Conservation (phyloP, 2,329 filamentous ascomycete genomes). For the Penicillium sp. region DNA sequence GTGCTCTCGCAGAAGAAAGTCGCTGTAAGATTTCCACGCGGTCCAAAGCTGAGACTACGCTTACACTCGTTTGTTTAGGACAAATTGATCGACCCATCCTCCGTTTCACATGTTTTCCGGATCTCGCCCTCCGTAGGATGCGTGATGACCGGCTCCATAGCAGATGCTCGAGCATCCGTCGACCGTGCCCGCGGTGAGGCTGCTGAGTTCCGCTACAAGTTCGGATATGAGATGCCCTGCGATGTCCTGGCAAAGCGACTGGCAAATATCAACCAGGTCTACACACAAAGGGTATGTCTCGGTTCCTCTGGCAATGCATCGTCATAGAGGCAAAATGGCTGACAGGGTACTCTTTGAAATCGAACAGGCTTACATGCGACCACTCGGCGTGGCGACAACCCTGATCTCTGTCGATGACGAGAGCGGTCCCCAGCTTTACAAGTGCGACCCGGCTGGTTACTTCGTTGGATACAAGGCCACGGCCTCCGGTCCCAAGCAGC, state of each 20-base stretch:
- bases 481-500: conserved; percentile 94
- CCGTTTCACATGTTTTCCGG: conserved; percentile 96
- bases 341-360: conserved; percentile 1
- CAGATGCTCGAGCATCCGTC: conserved; percentile 90
- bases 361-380: conserved; percentile 88
- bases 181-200: conserved; percentile 93
- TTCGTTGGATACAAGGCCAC: conserved; percentile 99
- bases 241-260: conserved; percentile 94
- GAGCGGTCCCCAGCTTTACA: conserved; percentile 91
- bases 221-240: conserved; percentile 98
- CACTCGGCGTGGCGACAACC: conserved; percentile 92
- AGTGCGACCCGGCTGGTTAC: conserved; percentile 97
- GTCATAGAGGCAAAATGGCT: background rate
- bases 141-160: conserved; percentile 98
- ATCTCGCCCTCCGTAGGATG: conserved; percentile 95
- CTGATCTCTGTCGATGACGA: conserved; percentile 93
- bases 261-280: conserved; percentile 99
- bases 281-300: conserved; percentile 82
- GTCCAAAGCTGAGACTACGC: background rate
- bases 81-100: conserved; percentile 97
- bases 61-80: conserved; percentile 60
- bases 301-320: background rate
- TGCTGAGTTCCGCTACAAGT: conserved; percentile 98
- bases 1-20: conserved; percentile 99
- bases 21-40: conserved; percentile 67